Conservation (phyloP, 208 protist genomes). For the Acanthamoeba rhysodes region DNA sequence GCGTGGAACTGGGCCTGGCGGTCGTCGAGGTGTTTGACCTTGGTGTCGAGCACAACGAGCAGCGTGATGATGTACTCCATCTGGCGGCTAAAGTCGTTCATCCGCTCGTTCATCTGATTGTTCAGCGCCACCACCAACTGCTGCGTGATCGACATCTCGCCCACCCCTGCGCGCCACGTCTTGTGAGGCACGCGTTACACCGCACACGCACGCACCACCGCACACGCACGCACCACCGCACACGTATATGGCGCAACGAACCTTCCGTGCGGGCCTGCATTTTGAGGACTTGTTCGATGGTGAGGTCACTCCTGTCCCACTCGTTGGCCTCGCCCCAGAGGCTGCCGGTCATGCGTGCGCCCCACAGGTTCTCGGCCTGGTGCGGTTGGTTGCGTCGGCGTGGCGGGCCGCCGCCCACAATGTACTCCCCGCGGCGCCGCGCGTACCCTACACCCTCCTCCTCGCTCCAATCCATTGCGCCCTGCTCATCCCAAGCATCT, state of each 20-base stretch:
- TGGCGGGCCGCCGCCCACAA: background rate
- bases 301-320: constrained; percentile 42
- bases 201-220: no score
- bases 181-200: no score
- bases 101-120: constrained; percentile 70
- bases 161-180: background rate
- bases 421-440: background rate
- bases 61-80: constrained; percentile 64
- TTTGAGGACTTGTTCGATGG: constrained; percentile 41
- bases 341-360: constrained; percentile 34
- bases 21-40: constrained; percentile 59
- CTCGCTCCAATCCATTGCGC: background rate
- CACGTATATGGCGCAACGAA: no score
- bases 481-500: background rate
- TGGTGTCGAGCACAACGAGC: constrained; percentile 58
- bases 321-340: constrained; percentile 19
- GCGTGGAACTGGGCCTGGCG: constrained; percentile 32
- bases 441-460: background rate
- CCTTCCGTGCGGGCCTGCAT: constrained; percentile 31
- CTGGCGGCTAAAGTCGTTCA: constrained; percentile 61
- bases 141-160: constrained; percentile 70
- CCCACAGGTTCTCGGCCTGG: background rate
- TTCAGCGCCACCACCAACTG: constrained; percentile 65
- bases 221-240: no score
- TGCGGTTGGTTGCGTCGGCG: no score